A percentile compares a stretch with the other conserved stretches of the same genome.
These are phyloP conservation scores for Yamadazyma oceani DNA, from an alignment of 1,139 yeast species.

Conservation along the genomic window DNA sequence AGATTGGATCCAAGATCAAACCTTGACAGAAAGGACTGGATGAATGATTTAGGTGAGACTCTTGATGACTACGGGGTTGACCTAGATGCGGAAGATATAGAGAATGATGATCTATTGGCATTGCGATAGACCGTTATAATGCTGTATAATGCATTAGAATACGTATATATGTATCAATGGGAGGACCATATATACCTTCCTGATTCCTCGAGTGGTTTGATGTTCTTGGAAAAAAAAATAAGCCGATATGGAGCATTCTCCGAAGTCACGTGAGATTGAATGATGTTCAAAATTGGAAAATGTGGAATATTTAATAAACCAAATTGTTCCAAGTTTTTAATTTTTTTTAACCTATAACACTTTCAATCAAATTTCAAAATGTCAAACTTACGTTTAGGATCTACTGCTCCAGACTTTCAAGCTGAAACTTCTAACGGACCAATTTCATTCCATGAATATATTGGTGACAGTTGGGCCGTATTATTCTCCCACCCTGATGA, in stretches of 20 bases:
- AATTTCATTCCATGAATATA: constrained; percentile 76
- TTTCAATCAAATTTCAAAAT: too few species aligned
- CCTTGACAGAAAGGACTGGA: constrained; percentile 56
- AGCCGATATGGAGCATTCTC: constrained; percentile 5
- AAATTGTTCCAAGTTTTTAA: too few species aligned
- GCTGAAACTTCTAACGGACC: constrained; percentile 78
- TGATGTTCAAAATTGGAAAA: constrained; percentile 6
- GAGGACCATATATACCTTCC: too few species aligned
- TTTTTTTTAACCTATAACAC: too few species aligned
- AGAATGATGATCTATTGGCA: constrained; percentile 9
- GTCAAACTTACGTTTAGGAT: constrained; percentile 34
- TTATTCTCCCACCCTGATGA: constrained; percentile 87
- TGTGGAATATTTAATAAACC: too few species aligned
- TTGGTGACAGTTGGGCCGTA: constrained; percentile 75
- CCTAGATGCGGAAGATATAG: constrained; percentile 53
- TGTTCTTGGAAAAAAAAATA: too few species aligned
- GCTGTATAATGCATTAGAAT: neutral
- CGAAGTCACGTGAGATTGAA: constrained; percentile 17
- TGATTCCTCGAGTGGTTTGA: too few species aligned
- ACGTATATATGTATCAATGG: neutral
- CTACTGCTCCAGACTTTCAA: constrained; percentile 80
- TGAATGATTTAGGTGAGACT: constrained; percentile 77
- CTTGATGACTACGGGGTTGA: constrained; percentile 89
- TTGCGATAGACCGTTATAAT: neutral
- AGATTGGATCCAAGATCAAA: constrained; percentile 27